These are phyloP conservation scores for Puccinia coronata DNA, from an alignment of 1,284 basidiomycete genomes.

Conservation along the genomic window DNA sequence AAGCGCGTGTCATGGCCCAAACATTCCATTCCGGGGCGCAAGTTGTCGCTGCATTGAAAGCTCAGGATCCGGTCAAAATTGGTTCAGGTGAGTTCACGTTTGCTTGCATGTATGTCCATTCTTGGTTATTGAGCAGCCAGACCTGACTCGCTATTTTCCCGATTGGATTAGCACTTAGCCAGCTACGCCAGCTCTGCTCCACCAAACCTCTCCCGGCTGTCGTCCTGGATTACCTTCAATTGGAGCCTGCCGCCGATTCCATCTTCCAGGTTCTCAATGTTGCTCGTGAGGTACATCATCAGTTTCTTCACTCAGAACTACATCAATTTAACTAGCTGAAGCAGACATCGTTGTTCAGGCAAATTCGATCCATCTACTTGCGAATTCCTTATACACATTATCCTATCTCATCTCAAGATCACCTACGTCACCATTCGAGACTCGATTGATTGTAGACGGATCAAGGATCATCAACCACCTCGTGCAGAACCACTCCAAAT, in stretches of 20 bases:
- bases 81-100: slow-evolving; percentile 27
- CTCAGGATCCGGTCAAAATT: slow-evolving; percentile 29
- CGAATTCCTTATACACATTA: slow-evolving; percentile 44
- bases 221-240: slow-evolving; percentile 30
- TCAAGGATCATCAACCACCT: slow-evolving; percentile 45
- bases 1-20: slow-evolving; percentile 3
- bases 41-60: slow-evolving; percentile 28
- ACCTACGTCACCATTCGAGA: slow-evolving; percentile 9
- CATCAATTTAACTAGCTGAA: slow-evolving; percentile 13
- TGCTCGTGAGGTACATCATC: slow-evolving; percentile 39
- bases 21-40: slow-evolving; percentile 19
- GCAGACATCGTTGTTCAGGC: not conserved
- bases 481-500: slow-evolving; percentile 45
- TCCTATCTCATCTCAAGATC: slow-evolving; percentile 36
- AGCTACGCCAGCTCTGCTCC: slow-evolving; percentile 41
- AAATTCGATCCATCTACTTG: slow-evolving; percentile 50
- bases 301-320: not conserved
- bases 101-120: not conserved
- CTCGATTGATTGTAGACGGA: slow-evolving; percentile 15
- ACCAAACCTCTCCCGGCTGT: slow-evolving; percentile 22
- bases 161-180: slow-evolving; percentile 30
- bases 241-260: slow-evolving; percentile 44
- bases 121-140: slow-evolving; percentile 11
- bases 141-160: not conserved
- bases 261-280: slow-evolving; percentile 40